Percentiles rank a stretch among this genome's conserved stretches.
phyloP scores from a whole-genome alignment of 768 basidiomycete species.

The Rhodosporidiobolus odoratus region DNA sequence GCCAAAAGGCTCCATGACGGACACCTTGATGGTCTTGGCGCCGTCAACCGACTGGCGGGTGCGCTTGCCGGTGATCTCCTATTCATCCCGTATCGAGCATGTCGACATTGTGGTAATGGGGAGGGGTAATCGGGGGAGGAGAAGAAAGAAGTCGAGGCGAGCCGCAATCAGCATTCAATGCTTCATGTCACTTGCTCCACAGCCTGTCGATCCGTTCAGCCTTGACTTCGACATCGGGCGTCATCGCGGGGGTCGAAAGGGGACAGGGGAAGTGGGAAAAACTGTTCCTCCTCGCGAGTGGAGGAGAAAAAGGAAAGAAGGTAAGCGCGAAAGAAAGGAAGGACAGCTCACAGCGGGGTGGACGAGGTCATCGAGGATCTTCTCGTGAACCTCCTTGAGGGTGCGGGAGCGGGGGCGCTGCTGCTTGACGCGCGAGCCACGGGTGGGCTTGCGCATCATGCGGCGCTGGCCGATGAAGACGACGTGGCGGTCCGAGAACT shows the following conservation, averaged over 20 bases:
- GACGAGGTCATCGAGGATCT: constrained; percentile 95
- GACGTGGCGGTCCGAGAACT: constrained; percentile 95
- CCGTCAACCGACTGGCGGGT: constrained; percentile 90
- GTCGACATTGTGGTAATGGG: background rate
- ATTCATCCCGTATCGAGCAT: background rate
- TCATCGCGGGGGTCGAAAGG: background rate
- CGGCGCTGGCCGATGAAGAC: constrained; percentile 98
- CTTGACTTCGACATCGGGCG: constrained; percentile 2
- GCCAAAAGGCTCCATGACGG: constrained; percentile 48
- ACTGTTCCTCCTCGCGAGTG: background rate
- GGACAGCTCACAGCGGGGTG: constrained; percentile 66
- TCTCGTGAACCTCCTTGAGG: constrained; percentile 79
- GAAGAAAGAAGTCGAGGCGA: constrained; percentile 10
- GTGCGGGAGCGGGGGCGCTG: constrained; percentile 96
- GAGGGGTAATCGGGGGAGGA: too few species aligned
- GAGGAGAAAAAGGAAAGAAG: background rate
- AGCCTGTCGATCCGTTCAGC: constrained; percentile 15
- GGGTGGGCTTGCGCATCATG: constrained; percentile 95
- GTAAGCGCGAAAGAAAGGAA: background rate
- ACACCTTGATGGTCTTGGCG: constrained; percentile 96
- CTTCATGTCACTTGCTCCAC: constrained; percentile 35
- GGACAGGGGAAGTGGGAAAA: background rate
- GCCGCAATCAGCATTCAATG: constrained; percentile 37
- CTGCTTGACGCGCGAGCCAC: constrained; percentile 84
- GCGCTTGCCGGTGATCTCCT: constrained; percentile 92